Evolutionary conservation across 192 early-diverging fungal genomes (phyloP).

Genomic region (Geranomyces variabilis): DNA sequence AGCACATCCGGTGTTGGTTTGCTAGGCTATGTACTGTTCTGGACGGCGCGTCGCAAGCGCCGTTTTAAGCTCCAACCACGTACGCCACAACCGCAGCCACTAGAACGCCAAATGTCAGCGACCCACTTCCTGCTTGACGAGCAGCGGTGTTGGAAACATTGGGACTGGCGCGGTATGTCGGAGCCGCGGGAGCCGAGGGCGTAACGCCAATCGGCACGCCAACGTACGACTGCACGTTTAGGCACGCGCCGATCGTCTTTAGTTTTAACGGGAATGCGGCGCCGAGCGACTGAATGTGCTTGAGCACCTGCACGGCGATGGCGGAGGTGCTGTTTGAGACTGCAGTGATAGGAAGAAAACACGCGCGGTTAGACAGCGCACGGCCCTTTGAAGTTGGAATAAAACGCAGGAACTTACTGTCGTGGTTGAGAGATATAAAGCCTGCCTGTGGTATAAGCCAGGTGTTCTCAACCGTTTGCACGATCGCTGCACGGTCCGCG

Average conservation of each 20-base stretch:
- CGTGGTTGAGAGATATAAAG: conserved; percentile 34
- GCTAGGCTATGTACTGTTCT: too few species aligned
- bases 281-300: neutral
- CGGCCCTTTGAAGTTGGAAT: neutral
- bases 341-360: neutral
- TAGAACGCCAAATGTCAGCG: too few species aligned
- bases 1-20: too few species aligned
- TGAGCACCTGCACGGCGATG: conserved; percentile 10
- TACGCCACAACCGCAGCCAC: too few species aligned
- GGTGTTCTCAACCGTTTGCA: neutral
- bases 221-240: neutral
- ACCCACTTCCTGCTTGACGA: too few species aligned
- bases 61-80: too few species aligned
- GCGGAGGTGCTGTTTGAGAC: conserved; percentile 7
- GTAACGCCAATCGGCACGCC: neutral
- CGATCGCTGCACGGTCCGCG: neutral
- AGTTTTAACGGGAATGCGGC: conserved; percentile 24
- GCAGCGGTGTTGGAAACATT: neutral
- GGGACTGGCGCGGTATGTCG: neutral
- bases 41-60: too few species aligned
- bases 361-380: too few species aligned
- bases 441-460: conserved; percentile 30
- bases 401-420: neutral
- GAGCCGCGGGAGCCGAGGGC: neutral
- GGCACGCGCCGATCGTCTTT: conserved; percentile 24